Percentiles rank a stretch among this genome's conserved stretches.
These are phyloP conservation scores for Brasenia schreberi DNA, from an alignment of 164 flowering plant genomes.

Conservation along the genomic window DNA sequence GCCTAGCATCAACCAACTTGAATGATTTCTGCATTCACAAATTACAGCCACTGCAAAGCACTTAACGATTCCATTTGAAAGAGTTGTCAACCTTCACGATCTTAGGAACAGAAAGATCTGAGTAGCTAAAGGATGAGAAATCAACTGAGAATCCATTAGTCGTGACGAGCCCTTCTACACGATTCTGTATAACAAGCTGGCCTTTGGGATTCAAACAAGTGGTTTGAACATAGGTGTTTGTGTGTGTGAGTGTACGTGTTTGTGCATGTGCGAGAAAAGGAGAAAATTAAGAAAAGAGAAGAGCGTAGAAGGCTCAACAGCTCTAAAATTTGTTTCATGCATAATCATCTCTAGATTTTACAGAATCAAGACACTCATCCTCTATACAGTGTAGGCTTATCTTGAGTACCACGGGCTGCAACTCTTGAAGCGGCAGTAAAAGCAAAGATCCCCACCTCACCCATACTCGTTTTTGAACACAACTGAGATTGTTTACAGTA, in stretches of 20 bases:
- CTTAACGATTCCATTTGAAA: too few relatives aligned
- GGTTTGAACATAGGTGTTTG: background rate
- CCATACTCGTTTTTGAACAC: constrained; percentile 28
- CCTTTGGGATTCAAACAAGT: background rate
- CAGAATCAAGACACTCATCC: constrained; percentile 17
- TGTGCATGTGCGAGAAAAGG: background rate
- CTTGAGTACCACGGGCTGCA: constrained; percentile 27
- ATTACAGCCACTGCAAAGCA: too few relatives aligned
- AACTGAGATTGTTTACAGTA: constrained; percentile 48
- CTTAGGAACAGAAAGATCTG: too few relatives aligned
- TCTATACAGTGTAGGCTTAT: constrained; percentile 32
- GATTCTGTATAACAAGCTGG: too few relatives aligned
- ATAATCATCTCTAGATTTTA: background rate
- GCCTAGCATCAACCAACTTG: too few relatives aligned
- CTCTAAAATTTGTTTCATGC: background rate
- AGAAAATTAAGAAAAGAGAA: background rate
- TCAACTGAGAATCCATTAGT: too few relatives aligned
- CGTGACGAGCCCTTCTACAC: background rate
- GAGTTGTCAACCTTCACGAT: too few relatives aligned
- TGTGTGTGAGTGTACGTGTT: background rate
- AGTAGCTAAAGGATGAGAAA: too few relatives aligned
- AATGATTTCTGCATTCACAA: too few relatives aligned
- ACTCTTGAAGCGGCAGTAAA: constrained; percentile 23
- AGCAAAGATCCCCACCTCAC: constrained; percentile 39
- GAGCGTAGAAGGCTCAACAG: too few relatives aligned